phyloP scores from a whole-genome alignment of 2,329 filamentous ascomycete genomes.

The Fusarium haematococcum region DNA sequence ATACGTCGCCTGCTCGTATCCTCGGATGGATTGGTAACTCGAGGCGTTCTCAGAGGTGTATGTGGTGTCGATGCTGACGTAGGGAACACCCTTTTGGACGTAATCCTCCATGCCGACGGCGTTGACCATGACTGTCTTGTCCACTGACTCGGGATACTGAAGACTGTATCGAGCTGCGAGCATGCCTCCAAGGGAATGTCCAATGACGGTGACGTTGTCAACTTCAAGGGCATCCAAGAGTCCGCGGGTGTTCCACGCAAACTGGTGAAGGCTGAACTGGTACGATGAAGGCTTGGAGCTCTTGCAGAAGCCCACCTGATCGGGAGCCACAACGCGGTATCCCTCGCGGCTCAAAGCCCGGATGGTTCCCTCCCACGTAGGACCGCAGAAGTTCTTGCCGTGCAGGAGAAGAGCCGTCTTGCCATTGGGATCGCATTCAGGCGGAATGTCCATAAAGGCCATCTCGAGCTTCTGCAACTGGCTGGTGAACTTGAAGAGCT shows the following conservation, averaged over 20 bases:
- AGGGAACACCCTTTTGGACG: constrained; percentile 61
- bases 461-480: constrained; percentile 63
- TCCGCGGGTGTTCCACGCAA: constrained; percentile 62
- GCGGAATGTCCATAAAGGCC: constrained; percentile 66
- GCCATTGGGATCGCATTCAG: constrained; percentile 49
- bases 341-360: constrained; percentile 54
- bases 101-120: constrained; percentile 68
- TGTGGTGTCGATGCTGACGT: constrained; percentile 55
- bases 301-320: constrained; percentile 70
- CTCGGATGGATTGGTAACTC: constrained; percentile 57
- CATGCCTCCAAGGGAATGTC: constrained; percentile 69
- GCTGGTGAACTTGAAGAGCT: constrained; percentile 60
- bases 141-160: constrained; percentile 59
- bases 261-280: constrained; percentile 64
- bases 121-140: constrained; percentile 61
- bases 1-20: constrained; percentile 61
- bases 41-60: constrained; percentile 53
- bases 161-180: constrained; percentile 63
- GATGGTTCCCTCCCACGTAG: constrained; percentile 65
- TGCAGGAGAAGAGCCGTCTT: constrained; percentile 63
- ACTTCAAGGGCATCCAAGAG: constrained; percentile 59
- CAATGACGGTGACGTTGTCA: constrained; percentile 59
- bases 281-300: constrained; percentile 63
- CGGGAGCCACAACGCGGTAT: constrained; percentile 65
- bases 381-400: constrained; percentile 68